These are phyloP conservation scores for Coriaria nepalensis DNA, from an alignment of 306 rosid genomes.

Conservation along the genomic window DNA sequence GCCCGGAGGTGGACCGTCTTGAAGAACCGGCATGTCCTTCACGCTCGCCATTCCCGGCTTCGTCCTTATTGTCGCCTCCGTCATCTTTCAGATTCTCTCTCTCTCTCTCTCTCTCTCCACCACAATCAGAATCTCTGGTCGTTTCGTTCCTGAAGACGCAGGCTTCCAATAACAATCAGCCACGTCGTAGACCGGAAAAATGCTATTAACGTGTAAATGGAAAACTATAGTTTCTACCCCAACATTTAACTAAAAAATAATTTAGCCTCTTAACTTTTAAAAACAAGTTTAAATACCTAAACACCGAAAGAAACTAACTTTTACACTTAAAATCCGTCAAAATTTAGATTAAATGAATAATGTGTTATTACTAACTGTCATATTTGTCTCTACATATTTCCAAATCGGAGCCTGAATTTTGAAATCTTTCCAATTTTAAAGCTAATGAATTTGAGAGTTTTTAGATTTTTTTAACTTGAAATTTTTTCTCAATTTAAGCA, in stretches of 20 bases:
- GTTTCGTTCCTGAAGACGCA: neutral
- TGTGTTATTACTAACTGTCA: too few species aligned
- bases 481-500: too few species aligned
- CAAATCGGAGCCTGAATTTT: too few species aligned
- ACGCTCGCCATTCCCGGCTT: conserved; percentile 98
- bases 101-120: conserved; percentile 1
- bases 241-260: neutral
- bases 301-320: too few species aligned
- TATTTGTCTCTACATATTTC: too few species aligned
- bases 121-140: neutral
- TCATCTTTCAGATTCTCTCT: conserved; percentile 34
- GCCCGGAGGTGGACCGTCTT: conserved; percentile 98
- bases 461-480: too few species aligned
- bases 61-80: conserved; percentile 81
- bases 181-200: conserved; percentile 4
- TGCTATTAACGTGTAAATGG: neutral
- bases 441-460: too few species aligned
- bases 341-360: too few species aligned
- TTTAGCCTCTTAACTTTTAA: too few species aligned
- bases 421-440: too few species aligned
- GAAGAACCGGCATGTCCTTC: conserved; percentile 96
- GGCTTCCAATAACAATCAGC: neutral
- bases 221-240: neutral
- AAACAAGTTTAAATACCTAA: too few species aligned
- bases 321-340: too few species aligned